These are phyloP conservation scores for Ganoderma sp. DNA, from an alignment of 1,284 basidiomycete genomes.

Conservation along the genomic window DNA sequence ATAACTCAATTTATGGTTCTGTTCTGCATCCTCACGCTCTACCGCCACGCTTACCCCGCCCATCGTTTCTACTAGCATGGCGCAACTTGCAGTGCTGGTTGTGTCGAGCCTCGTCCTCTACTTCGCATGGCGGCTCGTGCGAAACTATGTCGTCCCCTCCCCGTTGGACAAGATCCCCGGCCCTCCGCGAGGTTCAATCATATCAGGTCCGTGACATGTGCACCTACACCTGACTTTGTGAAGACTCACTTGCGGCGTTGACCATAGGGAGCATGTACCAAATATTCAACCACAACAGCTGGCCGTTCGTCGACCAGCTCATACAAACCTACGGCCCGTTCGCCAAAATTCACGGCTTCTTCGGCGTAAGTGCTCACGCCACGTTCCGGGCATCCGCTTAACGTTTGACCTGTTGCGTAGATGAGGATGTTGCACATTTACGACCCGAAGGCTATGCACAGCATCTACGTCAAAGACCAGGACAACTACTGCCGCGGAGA, in stretches of 20 bases:
- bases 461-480: slow-evolving; percentile 41
- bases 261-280: slow-evolving; percentile 10
- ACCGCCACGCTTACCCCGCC: not conserved
- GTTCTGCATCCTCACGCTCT: no score
- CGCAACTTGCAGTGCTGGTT: not conserved
- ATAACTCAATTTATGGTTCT: no score
- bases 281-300: slow-evolving; percentile 6
- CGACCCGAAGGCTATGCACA: slow-evolving; percentile 37
- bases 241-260: not conserved
- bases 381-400: not conserved
- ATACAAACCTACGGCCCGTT: slow-evolving; percentile 7
- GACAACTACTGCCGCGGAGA: slow-evolving; percentile 33
- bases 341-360: not conserved
- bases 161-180: slow-evolving; percentile 35
- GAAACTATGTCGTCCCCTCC: slow-evolving; percentile 5
- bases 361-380: slow-evolving; percentile 1
- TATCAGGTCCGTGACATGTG: slow-evolving; percentile 26
- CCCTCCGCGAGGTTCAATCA: slow-evolving; percentile 29
- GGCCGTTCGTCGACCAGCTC: slow-evolving; percentile 7
- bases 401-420: not conserved
- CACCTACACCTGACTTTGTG: not conserved
- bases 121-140: slow-evolving; percentile 2
- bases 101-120: not conserved
- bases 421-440: slow-evolving; percentile 31
- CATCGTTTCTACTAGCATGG: not conserved